Evolutionary conservation across 768 basidiomycete genomes (phyloP), one percentile per base, ranked within the genome.

Genomic region (Infundibulicybe gibba): DNA sequence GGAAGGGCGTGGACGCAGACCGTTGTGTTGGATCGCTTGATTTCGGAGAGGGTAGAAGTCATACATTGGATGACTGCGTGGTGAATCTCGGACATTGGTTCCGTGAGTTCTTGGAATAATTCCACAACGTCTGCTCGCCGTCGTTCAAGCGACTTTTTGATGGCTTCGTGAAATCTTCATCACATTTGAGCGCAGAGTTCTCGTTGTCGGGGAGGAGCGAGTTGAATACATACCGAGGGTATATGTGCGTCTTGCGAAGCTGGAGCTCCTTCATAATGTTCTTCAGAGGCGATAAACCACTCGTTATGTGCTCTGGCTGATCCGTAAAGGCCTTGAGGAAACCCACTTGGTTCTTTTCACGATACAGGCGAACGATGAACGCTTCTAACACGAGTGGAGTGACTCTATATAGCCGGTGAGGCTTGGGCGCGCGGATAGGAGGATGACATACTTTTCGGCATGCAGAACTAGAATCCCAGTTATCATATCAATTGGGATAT

Each of bases 271-370:
- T 92, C 80, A 99, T 83, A 51, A 95, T 87, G 44, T 86, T 93
- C 57, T 85, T 88, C 16, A 99, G 71, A 1, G 97, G 97, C 1
- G 90, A 92, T 62, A 98, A 66, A 1, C 94, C 95, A 51, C 83
- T 90, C 0, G 88, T 94, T 50, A 99, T 97, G 51, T 87, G 82
- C 62, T 98, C 97, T 3, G 95, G 94, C 57, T 97, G 89, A 63
- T 98, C 97, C 2, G 93, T 91, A 60, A 99, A 97, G 0, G 93
- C 97, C 64, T 99, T 98, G 53, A 97, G 71, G 64, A 98, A 99
- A 1, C 95, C 95, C 2, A 72, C 74, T 61, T 77, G 80, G 69
- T 97, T 99, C 68, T 86, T 83, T 64, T 97, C 86, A 35, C 95
- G 80, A 61, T 87, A 97, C 2, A 97, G 70, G 2, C 94, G 82